Percentiles rank a stretch among this genome's conserved stretches.
These are phyloP conservation scores for Penicillium sumatraense DNA, from an alignment of 2,329 filamentous ascomycete genomes.

Conservation along the genomic window DNA sequence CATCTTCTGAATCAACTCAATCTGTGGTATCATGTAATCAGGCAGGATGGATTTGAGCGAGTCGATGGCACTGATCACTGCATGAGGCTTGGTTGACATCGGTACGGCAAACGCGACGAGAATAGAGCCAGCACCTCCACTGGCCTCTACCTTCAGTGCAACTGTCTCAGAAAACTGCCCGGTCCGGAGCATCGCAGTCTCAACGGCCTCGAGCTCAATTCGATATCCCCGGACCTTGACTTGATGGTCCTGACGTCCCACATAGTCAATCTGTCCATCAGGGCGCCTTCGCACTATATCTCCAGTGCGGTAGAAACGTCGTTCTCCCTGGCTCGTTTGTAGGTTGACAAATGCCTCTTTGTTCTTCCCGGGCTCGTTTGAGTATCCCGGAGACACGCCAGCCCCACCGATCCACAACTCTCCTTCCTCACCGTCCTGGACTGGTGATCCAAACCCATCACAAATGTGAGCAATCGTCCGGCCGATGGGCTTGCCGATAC, in stretches of 20 bases:
- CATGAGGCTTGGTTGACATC: conserved; percentile 52
- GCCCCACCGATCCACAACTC: conserved; percentile 36
- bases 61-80: conserved; percentile 52
- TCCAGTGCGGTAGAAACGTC: conserved; percentile 76
- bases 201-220: conserved; percentile 87
- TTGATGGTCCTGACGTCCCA: conserved; percentile 77
- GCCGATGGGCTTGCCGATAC: conserved; percentile 40
- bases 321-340: conserved; percentile 33
- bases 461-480: conserved; percentile 14
- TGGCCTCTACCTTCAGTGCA: conserved; percentile 16
- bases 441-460: conserved; percentile 11
- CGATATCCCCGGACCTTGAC: conserved; percentile 91
- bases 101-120: conserved; percentile 27
- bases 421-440: conserved; percentile 20
- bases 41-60: conserved; percentile 70
- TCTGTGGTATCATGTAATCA: conserved; percentile 71
- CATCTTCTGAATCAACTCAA: conserved; percentile 68
- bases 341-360: conserved; percentile 75
- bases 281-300: conserved; percentile 72
- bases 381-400: conserved; percentile 77
- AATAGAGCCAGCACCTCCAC: conserved; percentile 13
- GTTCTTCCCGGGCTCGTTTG: conserved; percentile 62
- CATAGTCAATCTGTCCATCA: conserved; percentile 69
- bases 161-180: conserved; percentile 22
- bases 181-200: conserved; percentile 58